Conservation (phyloP, 176 grass and related monocot species). For the Avena sativa region DNA sequence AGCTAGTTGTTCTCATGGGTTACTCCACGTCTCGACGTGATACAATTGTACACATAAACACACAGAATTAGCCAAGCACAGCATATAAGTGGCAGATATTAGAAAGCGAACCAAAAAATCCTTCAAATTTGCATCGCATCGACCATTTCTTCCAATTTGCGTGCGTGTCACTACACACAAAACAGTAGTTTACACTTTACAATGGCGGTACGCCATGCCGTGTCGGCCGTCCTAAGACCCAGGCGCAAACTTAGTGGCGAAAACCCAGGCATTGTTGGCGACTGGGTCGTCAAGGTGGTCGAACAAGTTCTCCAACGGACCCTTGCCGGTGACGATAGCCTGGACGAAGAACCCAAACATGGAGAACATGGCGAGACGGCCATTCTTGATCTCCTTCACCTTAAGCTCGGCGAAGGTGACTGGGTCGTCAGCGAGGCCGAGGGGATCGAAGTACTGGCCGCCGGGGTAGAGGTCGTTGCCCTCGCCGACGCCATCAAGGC, state of each 20-base stretch:
- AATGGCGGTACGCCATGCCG: background rate
- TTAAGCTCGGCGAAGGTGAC: conserved; percentile 82
- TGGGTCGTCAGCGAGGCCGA: conserved; percentile 90
- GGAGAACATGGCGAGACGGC: conserved; percentile 95
- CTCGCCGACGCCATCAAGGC: conserved; percentile 81
- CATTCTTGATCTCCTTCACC: conserved; percentile 99
- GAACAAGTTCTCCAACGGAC: conserved; percentile 90
- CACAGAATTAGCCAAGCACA: background rate
- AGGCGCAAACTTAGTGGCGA: conserved; percentile 88
- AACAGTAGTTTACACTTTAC: conserved; percentile 52
- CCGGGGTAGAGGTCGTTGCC: conserved; percentile 97
- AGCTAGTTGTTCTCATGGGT: too few relatives aligned
- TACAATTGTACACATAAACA: background rate
- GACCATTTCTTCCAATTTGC: conserved; percentile 3
- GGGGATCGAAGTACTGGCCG: conserved; percentile 89
- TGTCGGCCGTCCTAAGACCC: conserved; percentile 52
- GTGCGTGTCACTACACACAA: conserved; percentile 9
- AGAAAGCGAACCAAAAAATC: conserved; percentile 13
- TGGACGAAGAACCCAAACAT: conserved; percentile 97
- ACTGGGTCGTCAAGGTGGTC: conserved; percentile 90
- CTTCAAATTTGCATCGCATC: background rate
- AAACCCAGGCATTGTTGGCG: conserved; percentile 96
- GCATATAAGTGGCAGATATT: background rate
- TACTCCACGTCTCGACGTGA: background rate
- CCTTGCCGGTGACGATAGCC: conserved; percentile 93